These are phyloP conservation scores for Apiospora kogelbergensis DNA, from an alignment of 2,329 filamentous ascomycete species.

Conservation along the genomic window DNA sequence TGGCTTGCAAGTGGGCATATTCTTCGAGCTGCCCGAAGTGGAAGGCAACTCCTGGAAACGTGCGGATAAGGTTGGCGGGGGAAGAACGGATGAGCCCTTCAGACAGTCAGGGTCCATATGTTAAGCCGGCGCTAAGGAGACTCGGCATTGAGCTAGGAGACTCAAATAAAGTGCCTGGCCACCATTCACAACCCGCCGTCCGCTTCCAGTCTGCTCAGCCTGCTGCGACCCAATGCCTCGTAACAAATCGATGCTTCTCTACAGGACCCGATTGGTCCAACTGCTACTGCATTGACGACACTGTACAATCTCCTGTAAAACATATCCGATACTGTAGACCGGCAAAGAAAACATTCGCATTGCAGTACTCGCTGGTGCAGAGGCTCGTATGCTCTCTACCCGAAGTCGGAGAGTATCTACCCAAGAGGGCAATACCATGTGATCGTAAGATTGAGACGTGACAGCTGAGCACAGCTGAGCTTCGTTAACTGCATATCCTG, in stretches of 20 bases:
- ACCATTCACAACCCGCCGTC: not conserved
- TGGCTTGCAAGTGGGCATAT: not conserved
- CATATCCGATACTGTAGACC: too few relatives aligned
- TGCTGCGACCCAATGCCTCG: not conserved
- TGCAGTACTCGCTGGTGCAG: not conserved
- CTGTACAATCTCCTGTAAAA: too few relatives aligned
- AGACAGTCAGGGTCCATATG: not conserved
- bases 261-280: too few relatives aligned
- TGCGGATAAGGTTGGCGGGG: not conserved
- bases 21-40: not conserved
- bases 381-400: not conserved
- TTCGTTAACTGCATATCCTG: too few relatives aligned
- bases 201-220: not conserved
- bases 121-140: not conserved
- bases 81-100: not conserved
- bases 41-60: not conserved
- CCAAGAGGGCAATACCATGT: too few relatives aligned
- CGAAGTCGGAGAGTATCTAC: not conserved
- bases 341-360: too few relatives aligned
- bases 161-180: not conserved
- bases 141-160: not conserved
- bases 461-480: too few relatives aligned
- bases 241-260: not conserved
- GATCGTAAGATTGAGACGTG: not conserved
- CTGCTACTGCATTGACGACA: too few relatives aligned